A percentile compares a stretch with the other conserved stretches of the same genome.
Conservation (phyloP, 2,329 filamentous ascomycete species). For the Ophiostoma sp. region DNA sequence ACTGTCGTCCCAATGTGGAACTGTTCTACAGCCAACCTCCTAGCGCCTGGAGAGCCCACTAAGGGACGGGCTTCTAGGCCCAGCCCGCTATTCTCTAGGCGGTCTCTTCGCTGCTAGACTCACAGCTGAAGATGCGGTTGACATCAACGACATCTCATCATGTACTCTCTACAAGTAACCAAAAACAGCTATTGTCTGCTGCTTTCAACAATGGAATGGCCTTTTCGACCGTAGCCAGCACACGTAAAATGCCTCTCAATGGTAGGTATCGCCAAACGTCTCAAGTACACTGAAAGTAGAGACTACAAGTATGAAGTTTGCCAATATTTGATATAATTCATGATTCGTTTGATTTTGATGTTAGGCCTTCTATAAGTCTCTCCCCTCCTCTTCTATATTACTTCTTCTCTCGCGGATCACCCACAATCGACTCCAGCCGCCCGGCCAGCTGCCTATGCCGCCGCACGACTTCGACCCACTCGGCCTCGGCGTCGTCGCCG, state of each 20-base stretch:
- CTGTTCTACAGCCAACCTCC: neutral
- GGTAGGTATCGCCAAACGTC: neutral
- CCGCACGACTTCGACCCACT: constrained; percentile 89
- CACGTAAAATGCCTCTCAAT: neutral
- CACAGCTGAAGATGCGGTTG: neutral
- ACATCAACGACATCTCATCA: neutral
- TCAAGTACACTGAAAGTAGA: neutral
- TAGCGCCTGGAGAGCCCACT: neutral
- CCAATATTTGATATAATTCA: neutral
- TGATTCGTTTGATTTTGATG: neutral
- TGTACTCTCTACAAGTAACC: neutral
- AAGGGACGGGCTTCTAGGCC: neutral
- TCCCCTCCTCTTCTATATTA: neutral
- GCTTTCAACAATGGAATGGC: too few relatives aligned
- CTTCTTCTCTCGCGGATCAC: constrained; percentile 47
- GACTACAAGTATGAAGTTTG: neutral
- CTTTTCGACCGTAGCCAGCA: neutral
- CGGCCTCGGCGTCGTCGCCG: constrained; percentile 52
- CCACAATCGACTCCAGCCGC: constrained; percentile 68
- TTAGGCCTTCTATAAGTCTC: neutral
- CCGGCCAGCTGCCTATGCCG: constrained; percentile 84
- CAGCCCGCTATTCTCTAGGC: neutral
- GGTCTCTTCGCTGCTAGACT: neutral
- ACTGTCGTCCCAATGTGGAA: neutral
- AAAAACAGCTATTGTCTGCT: neutral